phyloP scores from a whole-genome alignment of 2,329 filamentous ascomycete genomes.

The Zasmidium cellare region DNA sequence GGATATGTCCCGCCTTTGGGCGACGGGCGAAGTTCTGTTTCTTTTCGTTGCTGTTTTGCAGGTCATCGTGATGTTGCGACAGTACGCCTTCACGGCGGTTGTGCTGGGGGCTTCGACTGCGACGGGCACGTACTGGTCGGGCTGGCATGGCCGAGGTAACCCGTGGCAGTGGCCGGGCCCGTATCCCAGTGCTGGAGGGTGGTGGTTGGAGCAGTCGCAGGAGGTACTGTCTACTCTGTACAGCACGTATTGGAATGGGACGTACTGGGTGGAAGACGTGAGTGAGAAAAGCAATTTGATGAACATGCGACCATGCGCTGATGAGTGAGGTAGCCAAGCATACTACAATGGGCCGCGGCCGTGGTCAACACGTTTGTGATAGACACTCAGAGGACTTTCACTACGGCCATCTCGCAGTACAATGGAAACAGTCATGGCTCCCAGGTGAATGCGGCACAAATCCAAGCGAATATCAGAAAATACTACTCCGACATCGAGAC shows the following conservation, averaged over 20 bases:
- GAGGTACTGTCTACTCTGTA: conserved; percentile 30
- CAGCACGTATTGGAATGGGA: conserved; percentile 32
- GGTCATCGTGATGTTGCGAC: conserved; percentile 13
- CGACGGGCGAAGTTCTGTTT: conserved; percentile 5
- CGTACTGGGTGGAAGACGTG: conserved; percentile 23
- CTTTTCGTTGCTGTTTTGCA: conserved; percentile 10
- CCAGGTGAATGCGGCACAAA: conserved; percentile 11
- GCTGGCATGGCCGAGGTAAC: conserved; percentile 4
- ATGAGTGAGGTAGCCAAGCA: conserved; percentile 16
- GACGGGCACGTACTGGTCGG: conserved; percentile 16
- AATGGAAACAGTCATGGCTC: conserved; percentile 13
- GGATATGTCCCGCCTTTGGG: conserved; percentile 2
- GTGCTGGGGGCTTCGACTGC: conserved; percentile 2
- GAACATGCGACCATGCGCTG: background rate
- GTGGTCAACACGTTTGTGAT: conserved; percentile 29
- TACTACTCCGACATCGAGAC: conserved; percentile 30
- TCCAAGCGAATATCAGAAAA: conserved; percentile 25
- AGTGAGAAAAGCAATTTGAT: no score
- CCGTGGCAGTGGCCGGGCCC: conserved; percentile 22
- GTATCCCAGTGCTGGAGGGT: conserved; percentile 13
- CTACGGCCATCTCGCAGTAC: conserved; percentile 15
- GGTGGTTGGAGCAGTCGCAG: conserved; percentile 32
- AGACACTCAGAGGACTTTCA: conserved; percentile 24
- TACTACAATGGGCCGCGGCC: conserved; percentile 33
- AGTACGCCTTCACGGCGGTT: background rate